These are phyloP conservation scores for Pseudohalonectria lignicola DNA, from an alignment of 2,329 filamentous ascomycete species.

Conservation along the genomic window DNA sequence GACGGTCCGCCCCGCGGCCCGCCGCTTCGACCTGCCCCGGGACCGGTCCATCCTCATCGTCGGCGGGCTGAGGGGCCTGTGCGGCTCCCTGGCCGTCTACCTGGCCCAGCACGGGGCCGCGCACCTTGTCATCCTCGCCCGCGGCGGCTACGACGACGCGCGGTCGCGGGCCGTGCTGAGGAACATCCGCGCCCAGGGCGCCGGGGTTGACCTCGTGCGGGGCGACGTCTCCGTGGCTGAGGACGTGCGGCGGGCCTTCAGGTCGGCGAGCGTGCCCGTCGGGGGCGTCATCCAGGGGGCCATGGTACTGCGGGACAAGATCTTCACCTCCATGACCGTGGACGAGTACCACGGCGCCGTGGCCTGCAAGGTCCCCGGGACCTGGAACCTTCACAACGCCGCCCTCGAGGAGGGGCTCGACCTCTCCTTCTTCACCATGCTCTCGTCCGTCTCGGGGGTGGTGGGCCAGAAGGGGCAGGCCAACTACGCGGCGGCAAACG, in stretches of 20 bases:
- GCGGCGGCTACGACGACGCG: too few relatives aligned
- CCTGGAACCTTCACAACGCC: slow-evolving; percentile 21
- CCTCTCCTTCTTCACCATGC: slow-evolving; percentile 22
- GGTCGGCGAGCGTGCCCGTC: too few relatives aligned
- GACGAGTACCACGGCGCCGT: slow-evolving; percentile 17
- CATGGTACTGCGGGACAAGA: too few relatives aligned
- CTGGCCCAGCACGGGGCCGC: slow-evolving; percentile 25
- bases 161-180: slow-evolving; percentile 4
- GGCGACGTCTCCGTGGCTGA: slow-evolving; percentile 13
- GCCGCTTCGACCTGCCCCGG: too few relatives aligned
- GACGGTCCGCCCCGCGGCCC: not conserved
- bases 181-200: slow-evolving; percentile 10
- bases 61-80: slow-evolving; percentile 27
- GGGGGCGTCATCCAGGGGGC: slow-evolving; percentile 14
- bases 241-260: too few relatives aligned
- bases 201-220: slow-evolving; percentile 5
- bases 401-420: slow-evolving; percentile 4
- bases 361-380: slow-evolving; percentile 20
- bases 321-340: slow-evolving; percentile 16
- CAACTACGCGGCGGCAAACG: slow-evolving; percentile 28
- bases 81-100: slow-evolving; percentile 19
- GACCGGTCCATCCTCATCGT: slow-evolving; percentile 20
- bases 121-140: slow-evolving; percentile 25
- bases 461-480: slow-evolving; percentile 22
- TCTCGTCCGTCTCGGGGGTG: slow-evolving; percentile 18